Percentiles rank a stretch among this genome's conserved stretches.
phyloP scores from a whole-genome alignment of 192 early-diverging fungal species.

The Backusella macrospora region DNA sequence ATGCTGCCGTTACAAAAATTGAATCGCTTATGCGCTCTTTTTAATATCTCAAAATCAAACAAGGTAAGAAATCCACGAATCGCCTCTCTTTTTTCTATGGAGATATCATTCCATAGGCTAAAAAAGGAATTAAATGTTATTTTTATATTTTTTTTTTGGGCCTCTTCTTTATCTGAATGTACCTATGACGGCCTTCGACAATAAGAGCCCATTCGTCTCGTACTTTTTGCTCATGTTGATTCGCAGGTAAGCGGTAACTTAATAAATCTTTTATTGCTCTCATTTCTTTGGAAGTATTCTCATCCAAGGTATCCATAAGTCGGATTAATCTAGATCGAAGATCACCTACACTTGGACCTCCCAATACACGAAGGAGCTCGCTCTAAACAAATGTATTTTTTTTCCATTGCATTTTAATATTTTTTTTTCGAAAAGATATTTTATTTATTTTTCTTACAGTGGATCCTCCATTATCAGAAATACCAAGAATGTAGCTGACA shows the following conservation, averaged over 20 bases:
- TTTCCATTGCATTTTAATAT: neutral
- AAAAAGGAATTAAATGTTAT: neutral
- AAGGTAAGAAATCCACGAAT: slow-evolving; percentile 75
- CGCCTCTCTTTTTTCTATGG: slow-evolving; percentile 60
- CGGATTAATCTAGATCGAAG: slow-evolving; percentile 68
- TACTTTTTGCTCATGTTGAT: slow-evolving; percentile 52
- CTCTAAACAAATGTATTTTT: slow-evolving; percentile 35
- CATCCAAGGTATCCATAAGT: slow-evolving; percentile 61
- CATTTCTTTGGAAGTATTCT: slow-evolving; percentile 45
- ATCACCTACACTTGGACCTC: slow-evolving; percentile 79
- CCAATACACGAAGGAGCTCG: slow-evolving; percentile 72
- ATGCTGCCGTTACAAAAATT: slow-evolving; percentile 75
- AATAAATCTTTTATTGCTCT: slow-evolving; percentile 71
- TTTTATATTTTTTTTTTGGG: neutral
- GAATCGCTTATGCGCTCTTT: slow-evolving; percentile 62
- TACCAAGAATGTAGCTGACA: slow-evolving; percentile 70
- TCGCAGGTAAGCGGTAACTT: slow-evolving; percentile 66
- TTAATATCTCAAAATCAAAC: slow-evolving; percentile 69
- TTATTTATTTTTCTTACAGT: slow-evolving; percentile 37
- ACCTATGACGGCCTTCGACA: slow-evolving; percentile 73
- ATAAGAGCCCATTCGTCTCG: slow-evolving; percentile 76
- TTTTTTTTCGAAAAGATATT: neutral
- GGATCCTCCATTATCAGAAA: slow-evolving; percentile 73
- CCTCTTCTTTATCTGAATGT: slow-evolving; percentile 5
- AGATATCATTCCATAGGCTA: slow-evolving; percentile 55